These are phyloP conservation scores for Colletotrichum salicis DNA, from an alignment of 2,329 filamentous ascomycete species.

Conservation along the genomic window DNA sequence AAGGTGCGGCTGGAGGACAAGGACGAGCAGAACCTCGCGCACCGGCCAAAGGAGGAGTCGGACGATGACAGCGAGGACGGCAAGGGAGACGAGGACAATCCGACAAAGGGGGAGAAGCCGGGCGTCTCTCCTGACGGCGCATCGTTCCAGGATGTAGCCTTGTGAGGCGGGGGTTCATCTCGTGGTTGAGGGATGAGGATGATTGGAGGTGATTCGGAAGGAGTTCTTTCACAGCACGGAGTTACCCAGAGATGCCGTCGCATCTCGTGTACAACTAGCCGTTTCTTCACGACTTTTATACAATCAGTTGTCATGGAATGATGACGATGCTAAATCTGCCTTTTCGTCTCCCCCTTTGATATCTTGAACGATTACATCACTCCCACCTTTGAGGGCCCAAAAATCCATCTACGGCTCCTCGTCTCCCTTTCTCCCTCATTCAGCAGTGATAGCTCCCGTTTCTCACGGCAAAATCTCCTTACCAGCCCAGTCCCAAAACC, in stretches of 20 bases:
- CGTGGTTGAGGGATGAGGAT: background rate
- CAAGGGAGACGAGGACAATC: conserved; percentile 46
- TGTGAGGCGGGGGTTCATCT: conserved; percentile 51
- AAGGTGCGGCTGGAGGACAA: conserved; percentile 67
- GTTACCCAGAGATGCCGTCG: conserved; percentile 25
- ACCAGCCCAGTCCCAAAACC: conserved; percentile 77
- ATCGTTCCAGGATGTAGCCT: conserved; percentile 72
- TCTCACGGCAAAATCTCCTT: conserved; percentile 67
- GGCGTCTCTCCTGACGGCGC: conserved; percentile 63
- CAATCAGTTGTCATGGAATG: conserved; percentile 11
- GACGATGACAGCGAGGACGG: conserved; percentile 40
- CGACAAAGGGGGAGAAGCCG: conserved; percentile 48
- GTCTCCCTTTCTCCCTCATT: background rate
- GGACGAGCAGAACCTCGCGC: conserved; percentile 63
- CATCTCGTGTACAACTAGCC: conserved; percentile 25
- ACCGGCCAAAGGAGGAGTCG: conserved; percentile 52
- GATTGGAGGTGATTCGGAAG: background rate
- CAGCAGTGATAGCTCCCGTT: conserved; percentile 26
- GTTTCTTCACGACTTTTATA: conserved; percentile 22
- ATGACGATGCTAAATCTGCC: background rate
- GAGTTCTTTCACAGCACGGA: conserved; percentile 26
- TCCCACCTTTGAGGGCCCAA: too few relatives aligned
- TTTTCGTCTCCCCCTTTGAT: background rate
- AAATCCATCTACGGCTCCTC: too few relatives aligned
- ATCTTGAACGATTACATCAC: background rate